Evolutionary conservation across 148 eudicot species (phyloP), one percentile per base, ranked within the genome.

Genomic region (Cornus kousa): DNA sequence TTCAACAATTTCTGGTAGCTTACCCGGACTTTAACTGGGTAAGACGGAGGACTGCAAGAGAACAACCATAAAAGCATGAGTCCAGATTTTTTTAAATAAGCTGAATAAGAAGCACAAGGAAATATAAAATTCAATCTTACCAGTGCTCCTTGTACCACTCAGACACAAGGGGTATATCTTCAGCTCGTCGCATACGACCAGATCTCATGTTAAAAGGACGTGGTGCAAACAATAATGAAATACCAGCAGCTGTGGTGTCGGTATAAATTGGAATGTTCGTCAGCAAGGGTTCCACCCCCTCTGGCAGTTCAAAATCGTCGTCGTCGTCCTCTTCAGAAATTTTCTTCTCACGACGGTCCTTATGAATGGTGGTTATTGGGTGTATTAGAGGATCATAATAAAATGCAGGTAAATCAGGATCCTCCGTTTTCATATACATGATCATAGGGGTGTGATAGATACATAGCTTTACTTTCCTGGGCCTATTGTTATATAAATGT

Each of bases 81-180:
- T 1, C 66, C 66, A 19, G 11, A 24, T 13, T 14, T 20, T 55
- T 57, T 43, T 43, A 43, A 9, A 43, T 43, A 43, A 74, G 37
- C 73, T 12, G 22, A 55, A 62, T 22, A 72, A 8, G 8, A 43
- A 43, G 48, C 71, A 24, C 24, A 43, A 33, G 22, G 68, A 43
- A 60, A 32, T 35, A 78, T 32, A 8, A 73, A 6, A 67, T 59
- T 31, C 53, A 60, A 11, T 43, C 88, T 79, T 84, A 97, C 99
- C 99, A 97, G 76, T 97, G 99, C 84, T 96, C 99, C 89, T 96
- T 96, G 86, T 71, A 96, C 99, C 99, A 96, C 85, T 96, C 99
- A 13, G 99, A 96, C 23, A 96, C 99, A 9, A 96, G 93, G 28
- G 99, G 99, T 72, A 96, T 96, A 80, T 96, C 99, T 87, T 96